phyloP scores from a whole-genome alignment of 768 basidiomycete genomes.

The Paxillus ammoniavirescens region DNA sequence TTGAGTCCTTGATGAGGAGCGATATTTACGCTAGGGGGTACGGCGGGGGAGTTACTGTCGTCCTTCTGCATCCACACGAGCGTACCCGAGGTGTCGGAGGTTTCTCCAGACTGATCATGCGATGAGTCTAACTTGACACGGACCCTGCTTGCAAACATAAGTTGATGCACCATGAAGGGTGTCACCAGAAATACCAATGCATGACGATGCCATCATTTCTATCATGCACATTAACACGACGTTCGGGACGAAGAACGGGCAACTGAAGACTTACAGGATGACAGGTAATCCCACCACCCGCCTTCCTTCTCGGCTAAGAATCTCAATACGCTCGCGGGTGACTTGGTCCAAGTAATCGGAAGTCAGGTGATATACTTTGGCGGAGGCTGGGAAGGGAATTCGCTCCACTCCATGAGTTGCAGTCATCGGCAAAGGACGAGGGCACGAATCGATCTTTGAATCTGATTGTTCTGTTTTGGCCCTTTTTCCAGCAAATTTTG shows the following conservation, averaged over 20 bases:
- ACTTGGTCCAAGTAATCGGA: conserved; percentile 14
- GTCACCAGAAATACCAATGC: conserved; percentile 24
- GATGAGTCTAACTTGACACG: conserved; percentile 4
- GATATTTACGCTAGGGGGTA: neutral
- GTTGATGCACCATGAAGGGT: neutral
- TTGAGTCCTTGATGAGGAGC: neutral
- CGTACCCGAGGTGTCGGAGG: neutral
- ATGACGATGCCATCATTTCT: conserved; percentile 29
- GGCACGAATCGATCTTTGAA: neutral
- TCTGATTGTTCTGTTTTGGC: conserved; percentile 16
- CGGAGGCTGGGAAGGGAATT: conserved; percentile 16
- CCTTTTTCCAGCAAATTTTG: conserved; percentile 14
- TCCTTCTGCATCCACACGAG: conserved; percentile 1
- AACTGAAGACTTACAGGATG: conserved; percentile 20
- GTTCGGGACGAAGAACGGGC: neutral
- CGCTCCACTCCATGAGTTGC: conserved; percentile 28
- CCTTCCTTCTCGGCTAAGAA: conserved; percentile 20
- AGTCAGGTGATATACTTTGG: conserved; percentile 9
- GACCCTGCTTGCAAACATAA: conserved; percentile 19
- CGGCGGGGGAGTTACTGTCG: neutral
- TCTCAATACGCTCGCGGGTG: conserved; percentile 13
- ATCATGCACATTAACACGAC: conserved; percentile 5
- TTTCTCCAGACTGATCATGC: neutral
- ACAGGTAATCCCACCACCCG: conserved; percentile 24
- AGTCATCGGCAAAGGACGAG: conserved; percentile 17